Percentiles rank a stretch among this genome's conserved stretches.
Conservation (phyloP, 116 monocot genomes). For the Cymodocea nodosa region DNA sequence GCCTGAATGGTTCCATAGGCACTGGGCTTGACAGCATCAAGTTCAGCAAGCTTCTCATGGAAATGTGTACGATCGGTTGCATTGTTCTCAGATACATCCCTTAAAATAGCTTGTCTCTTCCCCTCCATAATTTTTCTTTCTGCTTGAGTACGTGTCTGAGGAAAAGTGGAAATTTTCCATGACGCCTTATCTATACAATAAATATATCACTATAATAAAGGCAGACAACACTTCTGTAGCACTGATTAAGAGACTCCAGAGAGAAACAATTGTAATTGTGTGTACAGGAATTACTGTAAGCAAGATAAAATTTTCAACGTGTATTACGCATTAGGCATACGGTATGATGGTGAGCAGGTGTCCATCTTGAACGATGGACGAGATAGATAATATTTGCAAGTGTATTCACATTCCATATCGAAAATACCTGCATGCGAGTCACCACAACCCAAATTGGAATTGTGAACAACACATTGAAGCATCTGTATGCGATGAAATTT, state of each 20-base stretch:
- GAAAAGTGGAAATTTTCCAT: slow-evolving; percentile 4
- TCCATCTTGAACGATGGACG: background rate
- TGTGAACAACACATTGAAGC: slow-evolving; percentile 83
- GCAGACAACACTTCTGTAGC: background rate
- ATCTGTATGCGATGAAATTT: slow-evolving; percentile 33
- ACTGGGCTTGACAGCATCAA: slow-evolving; percentile 43
- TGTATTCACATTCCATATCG: background rate
- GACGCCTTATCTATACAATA: slow-evolving; percentile 3
- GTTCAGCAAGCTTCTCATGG: slow-evolving; percentile 39
- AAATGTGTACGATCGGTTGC: slow-evolving; percentile 17
- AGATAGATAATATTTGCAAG: background rate
- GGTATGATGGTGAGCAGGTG: background rate
- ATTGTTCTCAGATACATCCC: slow-evolving; percentile 30
- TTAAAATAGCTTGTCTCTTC: slow-evolving; percentile 45
- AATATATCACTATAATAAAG: slow-evolving; percentile 7
- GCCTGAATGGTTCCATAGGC: slow-evolving; percentile 80
- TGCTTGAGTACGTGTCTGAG: slow-evolving; percentile 84
- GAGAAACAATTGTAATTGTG: background rate
- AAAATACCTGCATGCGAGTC: slow-evolving; percentile 87
- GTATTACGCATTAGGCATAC: background rate
- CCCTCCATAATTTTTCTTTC: slow-evolving; percentile 75
- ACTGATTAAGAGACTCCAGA: background rate
- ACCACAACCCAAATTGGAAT: slow-evolving; percentile 98
- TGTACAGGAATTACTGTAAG: too few species aligned
- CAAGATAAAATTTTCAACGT: background rate